Evolutionary conservation across 768 basidiomycete genomes (phyloP).

Genomic region (Tephrocybe sp.): DNA sequence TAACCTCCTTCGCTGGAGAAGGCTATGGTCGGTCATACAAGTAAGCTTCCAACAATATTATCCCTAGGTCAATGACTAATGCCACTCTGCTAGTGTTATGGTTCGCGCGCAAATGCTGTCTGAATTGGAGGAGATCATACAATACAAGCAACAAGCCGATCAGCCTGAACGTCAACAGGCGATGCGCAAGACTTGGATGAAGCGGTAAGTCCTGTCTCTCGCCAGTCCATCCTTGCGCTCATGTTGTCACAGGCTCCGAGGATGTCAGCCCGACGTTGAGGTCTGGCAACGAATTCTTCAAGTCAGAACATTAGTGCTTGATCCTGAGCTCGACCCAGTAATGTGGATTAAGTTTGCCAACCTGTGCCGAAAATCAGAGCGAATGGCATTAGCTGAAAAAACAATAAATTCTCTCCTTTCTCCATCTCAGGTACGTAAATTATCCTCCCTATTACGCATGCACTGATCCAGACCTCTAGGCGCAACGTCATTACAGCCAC

Average conservation of each 20-base stretch:
- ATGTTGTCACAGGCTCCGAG: constrained; percentile 62
- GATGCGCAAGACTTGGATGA: constrained; percentile 97
- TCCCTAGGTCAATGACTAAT: not conserved
- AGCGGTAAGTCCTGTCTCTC: constrained; percentile 53
- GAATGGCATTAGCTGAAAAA: constrained; percentile 95
- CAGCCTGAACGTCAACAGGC: constrained; percentile 89
- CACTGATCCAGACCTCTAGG: not conserved
- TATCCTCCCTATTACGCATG: not conserved
- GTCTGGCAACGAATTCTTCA: constrained; percentile 98
- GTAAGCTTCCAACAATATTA: constrained; percentile 41
- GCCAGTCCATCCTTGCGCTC: not conserved
- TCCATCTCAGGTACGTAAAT: constrained; percentile 54
- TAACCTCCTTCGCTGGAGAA: constrained; percentile 90
- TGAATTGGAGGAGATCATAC: constrained; percentile 95
- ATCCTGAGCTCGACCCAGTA: constrained; percentile 89
- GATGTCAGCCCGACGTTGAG: constrained; percentile 97
- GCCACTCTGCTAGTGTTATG: constrained; percentile 60
- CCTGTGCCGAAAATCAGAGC: constrained; percentile 90
- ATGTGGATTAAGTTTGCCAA: constrained; percentile 99
- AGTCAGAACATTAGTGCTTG: constrained; percentile 90
- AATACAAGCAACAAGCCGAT: constrained; percentile 92
- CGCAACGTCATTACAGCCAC: constrained; percentile 42
- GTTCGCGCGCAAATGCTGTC: constrained; percentile 98
- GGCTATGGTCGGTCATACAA: constrained; percentile 97
- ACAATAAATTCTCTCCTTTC: constrained; percentile 90